phyloP scores from a whole-genome alignment of 2,329 filamentous ascomycete species.

The Thielaviopsis ethacetica region DNA sequence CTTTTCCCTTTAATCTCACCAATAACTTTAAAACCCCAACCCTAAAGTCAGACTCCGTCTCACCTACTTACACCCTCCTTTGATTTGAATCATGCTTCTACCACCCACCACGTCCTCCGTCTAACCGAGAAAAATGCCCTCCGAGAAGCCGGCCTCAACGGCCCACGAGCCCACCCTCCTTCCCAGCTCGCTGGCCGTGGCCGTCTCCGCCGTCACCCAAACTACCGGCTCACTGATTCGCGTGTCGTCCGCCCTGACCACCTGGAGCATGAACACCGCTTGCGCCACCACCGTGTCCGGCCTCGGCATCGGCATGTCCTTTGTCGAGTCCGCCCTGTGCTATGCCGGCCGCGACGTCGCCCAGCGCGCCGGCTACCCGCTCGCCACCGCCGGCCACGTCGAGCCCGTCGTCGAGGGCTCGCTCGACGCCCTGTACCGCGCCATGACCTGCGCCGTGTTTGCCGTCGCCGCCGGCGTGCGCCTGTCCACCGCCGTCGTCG shows the following conservation, averaged over 20 bases:
- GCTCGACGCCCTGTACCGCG: slow-evolving; percentile 38
- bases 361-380: slow-evolving; percentile 8
- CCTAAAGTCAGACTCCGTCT: background rate
- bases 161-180: slow-evolving; percentile 29
- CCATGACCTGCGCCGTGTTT: slow-evolving; percentile 42
- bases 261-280: slow-evolving; percentile 35
- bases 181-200: slow-evolving; percentile 38
- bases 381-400: slow-evolving; percentile 29
- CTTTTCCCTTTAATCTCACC: background rate
- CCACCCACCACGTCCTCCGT: background rate
- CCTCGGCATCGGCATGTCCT: slow-evolving; percentile 37
- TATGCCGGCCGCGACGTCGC: slow-evolving; percentile 33
- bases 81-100: too few species aligned
- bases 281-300: slow-evolving; percentile 40
- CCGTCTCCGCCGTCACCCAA: slow-evolving; percentile 42
- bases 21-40: too few species aligned
- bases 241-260: slow-evolving; percentile 33
- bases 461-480: slow-evolving; percentile 46
- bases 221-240: slow-evolving; percentile 42
- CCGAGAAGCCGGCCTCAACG: background rate
- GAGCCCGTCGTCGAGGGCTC: slow-evolving; percentile 40
- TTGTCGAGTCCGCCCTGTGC: slow-evolving; percentile 37
- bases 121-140: background rate
- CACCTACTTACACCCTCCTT: background rate
- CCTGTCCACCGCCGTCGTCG: slow-evolving; percentile 37